Percentiles rank a stretch among this genome's conserved stretches.
These are phyloP conservation scores for Suillus bovinus DNA, from an alignment of 768 basidiomycete species.

Conservation along the genomic window DNA sequence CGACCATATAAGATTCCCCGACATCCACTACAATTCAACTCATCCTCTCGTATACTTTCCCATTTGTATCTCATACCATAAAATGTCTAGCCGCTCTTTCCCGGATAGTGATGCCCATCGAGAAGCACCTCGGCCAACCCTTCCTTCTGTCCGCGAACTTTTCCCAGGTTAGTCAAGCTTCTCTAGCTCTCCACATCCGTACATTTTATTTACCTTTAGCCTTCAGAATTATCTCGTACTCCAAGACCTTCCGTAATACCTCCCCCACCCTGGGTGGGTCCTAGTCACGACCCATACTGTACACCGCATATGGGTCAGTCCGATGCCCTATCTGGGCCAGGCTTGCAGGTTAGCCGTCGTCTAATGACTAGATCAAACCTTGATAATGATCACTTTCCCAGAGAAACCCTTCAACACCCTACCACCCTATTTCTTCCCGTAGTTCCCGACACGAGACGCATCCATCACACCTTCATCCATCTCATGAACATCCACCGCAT, in stretches of 20 bases:
- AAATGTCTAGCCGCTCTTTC: constrained; percentile 31
- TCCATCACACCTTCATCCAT: constrained; percentile 14
- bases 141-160: constrained; percentile 71
- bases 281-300: constrained; percentile 33
- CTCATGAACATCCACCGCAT: constrained; percentile 24
- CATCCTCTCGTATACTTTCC: constrained; percentile 14
- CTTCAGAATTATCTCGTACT: constrained; percentile 44
- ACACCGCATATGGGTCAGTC: constrained; percentile 25
- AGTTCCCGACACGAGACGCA: constrained; percentile 28
- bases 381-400: constrained; percentile 15
- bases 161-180: constrained; percentile 51
- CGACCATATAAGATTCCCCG: constrained; percentile 12
- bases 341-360: constrained; percentile 28
- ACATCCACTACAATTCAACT: constrained; percentile 7
- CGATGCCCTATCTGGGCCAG: constrained; percentile 29
- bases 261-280: constrained; percentile 44
- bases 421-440: constrained; percentile 24
- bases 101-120: constrained; percentile 25
- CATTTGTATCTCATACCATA: constrained; percentile 24
- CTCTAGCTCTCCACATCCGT: constrained; percentile 1
- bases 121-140: constrained; percentile 49
- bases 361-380: background rate
- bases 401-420: constrained; percentile 23
- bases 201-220: constrained; percentile 10
- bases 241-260: constrained; percentile 39